Base-by-base conservation (phyloP, 2,329 filamentous ascomycete genomes). In the Bipolaris oryzae region DNA sequence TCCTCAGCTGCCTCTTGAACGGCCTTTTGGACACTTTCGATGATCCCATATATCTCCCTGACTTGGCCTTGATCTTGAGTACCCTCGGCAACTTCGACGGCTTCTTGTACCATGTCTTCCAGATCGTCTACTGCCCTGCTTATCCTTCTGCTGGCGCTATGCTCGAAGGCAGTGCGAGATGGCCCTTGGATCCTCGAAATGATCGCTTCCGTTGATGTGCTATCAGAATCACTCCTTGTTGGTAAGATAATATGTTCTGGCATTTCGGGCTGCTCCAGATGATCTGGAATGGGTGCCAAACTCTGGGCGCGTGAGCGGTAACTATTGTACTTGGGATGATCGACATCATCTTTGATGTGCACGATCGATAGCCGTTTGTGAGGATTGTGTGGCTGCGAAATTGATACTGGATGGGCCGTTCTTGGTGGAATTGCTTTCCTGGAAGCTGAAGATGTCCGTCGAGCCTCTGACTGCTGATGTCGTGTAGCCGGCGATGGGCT, bases 21-120 rank as follows among this genome's bases (percentile, higher is more conserved):
- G 3, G 75, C 74, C 10, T 68, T 57, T 20, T 70, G 73, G 1
- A 77, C 78, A 53, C 70, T 72, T 53, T 78, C 68, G 15, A 80
- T 73, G 13, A 80, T 77, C 1, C 69, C 58, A 33, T 76, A 73
- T 16, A 79, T 74, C 23, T 79, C 75, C 16, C 75, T 66, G 5
- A 74, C 63, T 23, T 75, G 68, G 3, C 68, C 65, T 28, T 61
- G 61, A 50, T 76, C 61, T 7, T 70, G 62, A 2, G 72, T 71
- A 37, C 73, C 64, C 38, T 76, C 69, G 5, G 77, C 75, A 28
- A 77, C 68, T 1, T 69, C 54, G 11, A 77, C 65, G 1, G 78
- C 78, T 53, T 80, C 74, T 55, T 78, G 69, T 55, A 80, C 77
- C 43, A 80, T 68, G n/a, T 75, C 69, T 56, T 80, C 78, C 5